Percentiles rank a stretch among this genome's conserved stretches.
phyloP scores from a whole-genome alignment of 805 yeast genomes.

The Saturnispora galanensis region DNA sequence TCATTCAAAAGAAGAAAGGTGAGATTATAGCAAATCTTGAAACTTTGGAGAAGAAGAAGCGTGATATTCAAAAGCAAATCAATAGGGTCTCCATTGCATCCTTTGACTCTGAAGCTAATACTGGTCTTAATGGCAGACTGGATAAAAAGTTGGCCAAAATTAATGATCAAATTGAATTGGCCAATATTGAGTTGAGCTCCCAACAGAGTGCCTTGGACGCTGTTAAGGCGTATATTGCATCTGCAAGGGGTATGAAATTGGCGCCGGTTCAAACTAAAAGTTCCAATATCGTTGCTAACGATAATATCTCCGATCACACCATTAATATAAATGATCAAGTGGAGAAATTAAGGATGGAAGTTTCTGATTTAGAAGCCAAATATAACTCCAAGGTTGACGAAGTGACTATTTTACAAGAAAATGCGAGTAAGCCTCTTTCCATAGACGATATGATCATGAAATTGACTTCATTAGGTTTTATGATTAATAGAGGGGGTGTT shows the following conservation, averaged over 20 bases:
- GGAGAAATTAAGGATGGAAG: conserved; percentile 8
- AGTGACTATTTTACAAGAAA: conserved; percentile 14
- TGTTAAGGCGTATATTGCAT: conserved; percentile 11
- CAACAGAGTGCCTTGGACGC: conserved; percentile 13
- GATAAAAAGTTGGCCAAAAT: conserved; percentile 2
- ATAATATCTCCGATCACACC: too few relatives aligned
- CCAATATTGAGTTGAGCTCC: conserved; percentile 9
- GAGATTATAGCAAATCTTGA: neutral
- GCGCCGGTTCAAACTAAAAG: conserved; percentile 5
- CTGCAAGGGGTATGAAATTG: conserved; percentile 8
- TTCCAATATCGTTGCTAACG: neutral
- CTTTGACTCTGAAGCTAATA: neutral
- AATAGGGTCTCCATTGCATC: conserved; percentile 11
- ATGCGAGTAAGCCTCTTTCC: conserved; percentile 15
- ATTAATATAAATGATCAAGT: conserved; percentile 1
- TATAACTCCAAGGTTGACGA: conserved; percentile 7
- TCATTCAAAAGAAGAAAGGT: conserved; percentile 1
- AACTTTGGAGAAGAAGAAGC: neutral
- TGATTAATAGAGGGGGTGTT: neutral
- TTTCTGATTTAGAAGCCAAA: conserved; percentile 3
- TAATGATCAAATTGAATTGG: conserved; percentile 10
- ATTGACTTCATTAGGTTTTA: conserved; percentile 10
- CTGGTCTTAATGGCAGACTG: conserved; percentile 1
- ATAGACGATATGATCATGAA: conserved; percentile 2
- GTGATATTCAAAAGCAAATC: conserved; percentile 5